A percentile compares a stretch with the other conserved stretches of the same genome.
Conservation (phyloP, 148 eudicot species). For the Chenopodium suecicum region DNA sequence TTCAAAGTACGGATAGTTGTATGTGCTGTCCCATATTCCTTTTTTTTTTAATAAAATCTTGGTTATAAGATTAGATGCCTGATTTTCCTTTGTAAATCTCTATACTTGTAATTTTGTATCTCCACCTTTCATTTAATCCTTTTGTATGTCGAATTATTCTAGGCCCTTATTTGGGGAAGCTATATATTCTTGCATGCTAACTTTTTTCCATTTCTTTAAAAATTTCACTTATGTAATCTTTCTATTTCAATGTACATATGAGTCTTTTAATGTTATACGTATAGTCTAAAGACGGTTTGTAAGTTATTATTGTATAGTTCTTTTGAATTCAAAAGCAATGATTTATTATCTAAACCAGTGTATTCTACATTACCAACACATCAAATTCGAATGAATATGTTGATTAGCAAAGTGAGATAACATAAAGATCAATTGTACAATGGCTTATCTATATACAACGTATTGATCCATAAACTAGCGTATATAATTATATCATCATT, state of each 20-base stretch:
- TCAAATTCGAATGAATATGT: too few species aligned
- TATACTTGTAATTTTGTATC: not conserved
- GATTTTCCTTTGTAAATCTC: not conserved
- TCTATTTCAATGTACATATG: too few species aligned
- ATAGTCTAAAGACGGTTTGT: too few species aligned
- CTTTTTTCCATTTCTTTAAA: not conserved
- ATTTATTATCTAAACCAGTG: too few species aligned
- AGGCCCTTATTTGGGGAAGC: constrained; percentile 16
- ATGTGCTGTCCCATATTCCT: constrained; percentile 30
- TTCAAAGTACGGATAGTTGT: constrained; percentile 22
- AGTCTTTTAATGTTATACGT: too few species aligned
- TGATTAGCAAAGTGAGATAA: too few species aligned
- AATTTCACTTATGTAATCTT: too few species aligned
- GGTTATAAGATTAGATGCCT: constrained; percentile 28
- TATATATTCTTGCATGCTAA: not conserved
- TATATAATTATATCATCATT: not conserved
- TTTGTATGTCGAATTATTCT: constrained; percentile 13
- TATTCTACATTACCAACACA: too few species aligned
- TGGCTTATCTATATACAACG: not conserved
- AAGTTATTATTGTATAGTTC: too few species aligned
- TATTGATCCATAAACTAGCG: not conserved
- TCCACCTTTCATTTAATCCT: constrained; percentile 9
- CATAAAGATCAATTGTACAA: not conserved
- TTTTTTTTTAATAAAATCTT: not conserved
- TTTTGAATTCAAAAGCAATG: too few species aligned